phyloP scores from a whole-genome alignment of 225 moss, liverwort and hornwort species.

The Neckera pumila region DNA sequence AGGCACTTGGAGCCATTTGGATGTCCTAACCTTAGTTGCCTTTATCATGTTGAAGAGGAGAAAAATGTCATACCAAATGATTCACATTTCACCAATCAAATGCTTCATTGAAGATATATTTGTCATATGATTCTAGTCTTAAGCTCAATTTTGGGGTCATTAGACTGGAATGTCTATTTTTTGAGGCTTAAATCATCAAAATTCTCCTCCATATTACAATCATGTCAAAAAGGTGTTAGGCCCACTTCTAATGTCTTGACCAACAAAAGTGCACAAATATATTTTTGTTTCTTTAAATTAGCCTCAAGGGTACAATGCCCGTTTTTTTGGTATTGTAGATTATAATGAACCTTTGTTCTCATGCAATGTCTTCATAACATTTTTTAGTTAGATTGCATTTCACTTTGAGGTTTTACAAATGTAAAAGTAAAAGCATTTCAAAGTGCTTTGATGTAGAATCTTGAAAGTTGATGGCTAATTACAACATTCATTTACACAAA shows the following conservation, averaged over 20 bases:
- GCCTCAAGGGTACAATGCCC: background rate
- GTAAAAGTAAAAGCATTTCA: background rate
- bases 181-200: background rate
- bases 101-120: background rate
- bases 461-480: background rate
- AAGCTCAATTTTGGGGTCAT: background rate
- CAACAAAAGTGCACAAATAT: background rate
- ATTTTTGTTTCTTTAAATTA: background rate
- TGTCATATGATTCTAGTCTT: background rate
- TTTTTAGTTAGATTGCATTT: background rate
- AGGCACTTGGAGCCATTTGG: accelerated
- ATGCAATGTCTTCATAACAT: background rate
- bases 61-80: background rate
- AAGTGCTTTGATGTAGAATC: background rate
- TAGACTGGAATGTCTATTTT: background rate
- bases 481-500: background rate
- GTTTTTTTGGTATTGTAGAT: background rate
- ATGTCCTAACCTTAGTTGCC: too few species aligned
- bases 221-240: background rate
- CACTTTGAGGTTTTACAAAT: background rate
- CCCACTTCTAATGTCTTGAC: background rate
- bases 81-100: background rate
- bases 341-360: background rate
- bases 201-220: background rate
- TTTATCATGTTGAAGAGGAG: background rate